Conservation (phyloP, 2,329 filamentous ascomycete genomes). For the Aspergillus cejpii region DNA sequence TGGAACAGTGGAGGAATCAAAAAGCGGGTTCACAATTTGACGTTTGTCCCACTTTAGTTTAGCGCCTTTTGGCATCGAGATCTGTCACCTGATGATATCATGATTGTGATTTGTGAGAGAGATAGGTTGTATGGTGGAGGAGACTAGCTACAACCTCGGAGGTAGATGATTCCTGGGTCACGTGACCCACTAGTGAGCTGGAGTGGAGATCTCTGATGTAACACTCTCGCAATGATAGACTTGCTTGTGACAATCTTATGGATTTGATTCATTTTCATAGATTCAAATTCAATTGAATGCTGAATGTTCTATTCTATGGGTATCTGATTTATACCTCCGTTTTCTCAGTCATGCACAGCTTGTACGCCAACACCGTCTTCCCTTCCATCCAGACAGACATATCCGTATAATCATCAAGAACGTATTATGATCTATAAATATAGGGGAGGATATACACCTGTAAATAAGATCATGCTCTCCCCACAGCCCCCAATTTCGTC, state of each 20-base stretch:
- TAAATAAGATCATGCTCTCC: constrained; percentile 18
- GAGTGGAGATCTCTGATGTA: no score
- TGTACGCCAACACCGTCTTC: constrained; percentile 1
- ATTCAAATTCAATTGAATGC: neutral
- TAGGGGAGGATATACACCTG: no score
- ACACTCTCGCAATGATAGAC: constrained; percentile 1
- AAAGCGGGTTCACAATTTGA: constrained; percentile 9
- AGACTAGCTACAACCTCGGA: no score
- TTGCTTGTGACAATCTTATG: neutral
- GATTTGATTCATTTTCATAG: neutral
- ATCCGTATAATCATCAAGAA: neutral
- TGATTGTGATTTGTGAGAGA: no score
- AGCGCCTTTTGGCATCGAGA: constrained; percentile 14
- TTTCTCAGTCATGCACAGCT: neutral
- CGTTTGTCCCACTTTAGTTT: constrained; percentile 15
- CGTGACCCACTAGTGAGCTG: no score
- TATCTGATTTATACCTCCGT: constrained; percentile 11
- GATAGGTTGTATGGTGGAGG: no score
- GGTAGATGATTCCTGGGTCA: no score
- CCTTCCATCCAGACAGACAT: neutral
- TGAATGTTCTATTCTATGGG: constrained; percentile 9
- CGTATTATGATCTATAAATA: no score
- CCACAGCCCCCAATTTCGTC: constrained; percentile 45
- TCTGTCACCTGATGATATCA: no score
- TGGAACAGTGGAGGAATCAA: neutral